phyloP scores from a whole-genome alignment of 768 basidiomycete genomes.

The Auriscalpium vulgare region DNA sequence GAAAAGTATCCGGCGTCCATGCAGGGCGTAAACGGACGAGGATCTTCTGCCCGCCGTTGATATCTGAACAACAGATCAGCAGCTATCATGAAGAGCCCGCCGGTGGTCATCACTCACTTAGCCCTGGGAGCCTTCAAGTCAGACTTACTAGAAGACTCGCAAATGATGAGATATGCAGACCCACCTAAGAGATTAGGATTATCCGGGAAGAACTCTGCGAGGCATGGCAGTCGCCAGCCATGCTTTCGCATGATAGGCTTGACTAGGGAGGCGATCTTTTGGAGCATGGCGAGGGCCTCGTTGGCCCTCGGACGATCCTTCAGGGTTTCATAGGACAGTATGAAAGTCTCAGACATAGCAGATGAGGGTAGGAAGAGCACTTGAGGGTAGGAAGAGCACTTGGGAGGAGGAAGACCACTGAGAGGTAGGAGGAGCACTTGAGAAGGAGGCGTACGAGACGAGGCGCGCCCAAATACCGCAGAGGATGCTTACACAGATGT shows the following conservation, averaged over 20 bases:
- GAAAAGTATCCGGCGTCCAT: constrained; percentile 59
- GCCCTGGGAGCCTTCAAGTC: constrained; percentile 4
- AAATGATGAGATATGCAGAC: constrained; percentile 14
- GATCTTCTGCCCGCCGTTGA: constrained; percentile 78
- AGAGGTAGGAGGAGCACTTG: background rate
- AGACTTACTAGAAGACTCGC: background rate
- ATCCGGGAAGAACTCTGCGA: constrained; percentile 86
- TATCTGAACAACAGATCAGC: constrained; percentile 35
- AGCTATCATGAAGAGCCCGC: too few relatives aligned
- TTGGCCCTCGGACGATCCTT: constrained; percentile 59
- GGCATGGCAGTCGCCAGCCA: constrained; percentile 66
- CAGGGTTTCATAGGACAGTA: constrained; percentile 65
- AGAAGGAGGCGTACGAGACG: background rate
- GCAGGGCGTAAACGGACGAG: constrained; percentile 73
- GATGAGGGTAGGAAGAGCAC: background rate
- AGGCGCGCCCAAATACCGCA: background rate
- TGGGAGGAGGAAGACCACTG: background rate
- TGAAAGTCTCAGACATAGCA: constrained; percentile 47
- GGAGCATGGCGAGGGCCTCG: constrained; percentile 58
- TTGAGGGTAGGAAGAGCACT: background rate
- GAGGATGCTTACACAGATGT: background rate
- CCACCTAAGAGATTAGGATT: constrained; percentile 64
- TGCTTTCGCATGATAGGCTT: constrained; percentile 92
- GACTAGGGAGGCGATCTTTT: constrained; percentile 67
- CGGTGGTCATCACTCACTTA: constrained; percentile 10